These are phyloP conservation scores for Gilbertella persicaria DNA, from an alignment of 371 early-diverging fungal species.

Conservation along the genomic window DNA sequence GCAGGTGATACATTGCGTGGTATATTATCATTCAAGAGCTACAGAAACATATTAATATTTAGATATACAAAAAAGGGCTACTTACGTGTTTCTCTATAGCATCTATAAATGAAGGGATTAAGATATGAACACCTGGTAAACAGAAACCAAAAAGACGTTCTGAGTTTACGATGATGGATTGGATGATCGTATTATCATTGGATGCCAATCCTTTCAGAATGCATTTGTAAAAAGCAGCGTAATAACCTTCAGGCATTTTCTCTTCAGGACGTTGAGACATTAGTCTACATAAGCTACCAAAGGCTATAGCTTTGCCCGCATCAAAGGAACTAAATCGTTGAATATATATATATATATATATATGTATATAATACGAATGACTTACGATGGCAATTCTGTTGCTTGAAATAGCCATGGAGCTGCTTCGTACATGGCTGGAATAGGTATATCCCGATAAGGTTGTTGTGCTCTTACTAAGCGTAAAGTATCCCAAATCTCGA, in stretches of 20 bases:
- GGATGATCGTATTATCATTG: constrained; percentile 53
- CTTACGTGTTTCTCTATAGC: constrained; percentile 60
- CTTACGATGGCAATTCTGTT: constrained; percentile 58
- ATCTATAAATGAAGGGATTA: constrained; percentile 68
- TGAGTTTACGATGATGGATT: constrained; percentile 67
- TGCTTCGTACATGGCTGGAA: constrained; percentile 68
- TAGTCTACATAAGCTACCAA: constrained; percentile 72
- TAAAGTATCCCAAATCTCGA: constrained; percentile 70
- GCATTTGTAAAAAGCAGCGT: constrained; percentile 68
- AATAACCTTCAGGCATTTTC: constrained; percentile 52
- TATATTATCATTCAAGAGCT: constrained; percentile 31
- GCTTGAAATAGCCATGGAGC: constrained; percentile 71
- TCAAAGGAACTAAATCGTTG: constrained; percentile 55
- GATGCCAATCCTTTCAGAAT: constrained; percentile 65
- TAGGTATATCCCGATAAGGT: constrained; percentile 51
- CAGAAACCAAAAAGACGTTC: constrained; percentile 62
- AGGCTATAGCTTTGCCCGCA: constrained; percentile 62
- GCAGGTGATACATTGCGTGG: constrained; percentile 21
- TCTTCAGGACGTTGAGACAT: constrained; percentile 75
- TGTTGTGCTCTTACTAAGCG: constrained; percentile 55
- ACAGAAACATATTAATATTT: not conserved
- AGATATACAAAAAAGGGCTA: not conserved
- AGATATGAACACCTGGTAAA: constrained; percentile 68
- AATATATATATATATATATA: too few species aligned
- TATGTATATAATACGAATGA: too few species aligned